A percentile compares a stretch with the other conserved stretches of the same genome.
phyloP scores from a whole-genome alignment of 2,329 filamentous ascomycete species.

The Hypoxylon sp. region DNA sequence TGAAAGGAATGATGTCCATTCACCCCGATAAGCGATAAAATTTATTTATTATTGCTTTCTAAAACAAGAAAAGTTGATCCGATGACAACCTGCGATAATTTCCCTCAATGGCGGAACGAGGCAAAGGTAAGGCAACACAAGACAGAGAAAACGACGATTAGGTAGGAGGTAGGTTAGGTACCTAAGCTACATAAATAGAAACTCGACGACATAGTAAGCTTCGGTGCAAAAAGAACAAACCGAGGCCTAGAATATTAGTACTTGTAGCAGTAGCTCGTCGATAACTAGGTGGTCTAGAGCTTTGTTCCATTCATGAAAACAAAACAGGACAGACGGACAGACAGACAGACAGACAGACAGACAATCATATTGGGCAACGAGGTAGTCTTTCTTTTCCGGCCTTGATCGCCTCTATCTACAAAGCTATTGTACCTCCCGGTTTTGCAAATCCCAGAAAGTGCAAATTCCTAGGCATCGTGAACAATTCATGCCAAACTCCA shows the following conservation, averaged over 20 bases:
- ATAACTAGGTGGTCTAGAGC: background rate
- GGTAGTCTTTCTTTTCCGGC: slow-evolving; percentile 31
- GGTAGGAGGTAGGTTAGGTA: slow-evolving; percentile 1
- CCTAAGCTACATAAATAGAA: background rate
- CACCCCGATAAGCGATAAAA: slow-evolving; percentile 4
- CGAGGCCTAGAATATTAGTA: background rate
- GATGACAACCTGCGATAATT: slow-evolving; percentile 3
- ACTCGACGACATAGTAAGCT: slow-evolving; percentile 14
- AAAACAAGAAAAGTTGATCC: background rate
- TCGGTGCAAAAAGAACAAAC: slow-evolving; percentile 23
- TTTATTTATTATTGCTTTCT: slow-evolving; percentile 3
- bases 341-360: background rate
- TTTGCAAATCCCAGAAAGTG: slow-evolving; percentile 34
- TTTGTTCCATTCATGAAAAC: background rate
- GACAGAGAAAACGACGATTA: background rate
- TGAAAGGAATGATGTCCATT: background rate
- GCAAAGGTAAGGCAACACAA: too few relatives aligned
- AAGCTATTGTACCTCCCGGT: slow-evolving; percentile 18
- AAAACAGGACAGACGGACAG: too few relatives aligned
- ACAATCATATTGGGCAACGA: slow-evolving; percentile 10
- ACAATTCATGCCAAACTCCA: slow-evolving; percentile 39
- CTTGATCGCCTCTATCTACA: slow-evolving; percentile 42
- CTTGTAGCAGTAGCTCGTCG: background rate
- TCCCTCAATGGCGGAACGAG: background rate
- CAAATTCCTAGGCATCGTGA: slow-evolving; percentile 36